Conservation (phyloP, 2,329 filamentous ascomycete species). For the Balansia obtecta region DNA sequence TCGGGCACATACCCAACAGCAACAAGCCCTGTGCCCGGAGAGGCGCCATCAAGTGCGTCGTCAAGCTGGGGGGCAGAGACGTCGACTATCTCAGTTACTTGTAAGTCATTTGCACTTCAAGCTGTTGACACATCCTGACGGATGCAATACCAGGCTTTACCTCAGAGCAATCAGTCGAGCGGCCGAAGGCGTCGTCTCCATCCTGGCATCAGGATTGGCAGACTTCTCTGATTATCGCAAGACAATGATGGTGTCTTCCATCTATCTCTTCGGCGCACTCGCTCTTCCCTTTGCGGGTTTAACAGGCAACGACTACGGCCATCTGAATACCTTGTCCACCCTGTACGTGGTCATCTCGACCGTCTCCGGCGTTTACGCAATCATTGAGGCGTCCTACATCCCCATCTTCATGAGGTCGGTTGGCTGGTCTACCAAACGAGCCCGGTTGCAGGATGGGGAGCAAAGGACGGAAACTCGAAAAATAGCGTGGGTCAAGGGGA, state of each 20-base stretch:
- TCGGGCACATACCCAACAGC: slow-evolving; percentile 10
- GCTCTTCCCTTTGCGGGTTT: slow-evolving; percentile 11
- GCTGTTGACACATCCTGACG: background rate
- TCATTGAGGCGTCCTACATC: slow-evolving; percentile 11
- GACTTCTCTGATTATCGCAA: slow-evolving; percentile 12
- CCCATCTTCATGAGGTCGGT: slow-evolving; percentile 12
- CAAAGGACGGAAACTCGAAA: background rate
- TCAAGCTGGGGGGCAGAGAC: slow-evolving; percentile 9
- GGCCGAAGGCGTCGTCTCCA: slow-evolving; percentile 10
- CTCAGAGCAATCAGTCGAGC: slow-evolving; percentile 10
- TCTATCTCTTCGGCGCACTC: slow-evolving; percentile 10
- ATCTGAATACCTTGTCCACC: slow-evolving; percentile 8
- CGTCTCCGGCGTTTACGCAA: slow-evolving; percentile 10
- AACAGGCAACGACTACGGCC: slow-evolving; percentile 8
- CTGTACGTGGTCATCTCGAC: slow-evolving; percentile 8
- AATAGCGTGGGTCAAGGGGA: slow-evolving; percentile 9
- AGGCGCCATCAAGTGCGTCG: slow-evolving; percentile 10
- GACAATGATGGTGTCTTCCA: slow-evolving; percentile 12
- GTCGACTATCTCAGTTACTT: slow-evolving; percentile 12
- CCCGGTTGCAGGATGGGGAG: slow-evolving; percentile 2
- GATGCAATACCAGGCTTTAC: slow-evolving; percentile 5
- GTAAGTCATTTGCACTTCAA: slow-evolving; percentile 2
- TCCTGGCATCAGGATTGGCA: slow-evolving; percentile 8
- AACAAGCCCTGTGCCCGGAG: slow-evolving; percentile 10
- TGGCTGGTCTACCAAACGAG: slow-evolving; percentile 5